Conservation (phyloP, 345 rosid genomes). For the Populus simonii region DNA sequence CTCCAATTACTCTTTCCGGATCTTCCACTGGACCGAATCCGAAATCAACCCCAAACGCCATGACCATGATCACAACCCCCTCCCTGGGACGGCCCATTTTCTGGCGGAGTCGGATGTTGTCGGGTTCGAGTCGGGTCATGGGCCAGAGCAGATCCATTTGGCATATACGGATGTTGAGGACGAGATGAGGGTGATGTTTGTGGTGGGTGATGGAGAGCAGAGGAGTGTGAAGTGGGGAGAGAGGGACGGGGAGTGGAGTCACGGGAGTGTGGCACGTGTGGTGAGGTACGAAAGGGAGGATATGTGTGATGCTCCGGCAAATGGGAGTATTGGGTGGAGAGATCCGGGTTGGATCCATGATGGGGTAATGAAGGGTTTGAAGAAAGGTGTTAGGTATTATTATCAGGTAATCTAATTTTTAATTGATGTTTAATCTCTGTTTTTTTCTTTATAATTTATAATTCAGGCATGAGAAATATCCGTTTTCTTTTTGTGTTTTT, state of each 20-base stretch:
- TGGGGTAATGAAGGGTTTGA: conserved; percentile 55
- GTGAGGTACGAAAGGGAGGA: conserved; percentile 70
- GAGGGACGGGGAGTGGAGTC: conserved; percentile 39
- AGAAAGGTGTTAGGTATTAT: conserved; percentile 57
- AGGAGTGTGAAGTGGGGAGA: conserved; percentile 66
- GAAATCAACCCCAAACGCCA: conserved; percentile 54
- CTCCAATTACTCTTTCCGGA: conserved; percentile 77
- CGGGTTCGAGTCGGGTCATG: conserved; percentile 36
- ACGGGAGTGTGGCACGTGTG: conserved; percentile 43
- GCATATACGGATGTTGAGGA: conserved; percentile 49
- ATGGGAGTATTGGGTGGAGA: conserved; percentile 73
- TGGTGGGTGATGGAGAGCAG: conserved; percentile 56
- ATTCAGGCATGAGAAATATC: no score
- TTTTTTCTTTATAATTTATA: background rate
- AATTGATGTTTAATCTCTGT: background rate
- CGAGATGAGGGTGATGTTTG: conserved; percentile 90
- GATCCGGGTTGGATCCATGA: conserved; percentile 92
- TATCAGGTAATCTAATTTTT: conserved; percentile 51
- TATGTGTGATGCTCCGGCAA: conserved; percentile 86
- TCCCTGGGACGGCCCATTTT: conserved; percentile 62
- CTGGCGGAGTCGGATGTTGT: conserved; percentile 49
- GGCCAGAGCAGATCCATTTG: conserved; percentile 85
- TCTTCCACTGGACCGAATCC: conserved; percentile 75
- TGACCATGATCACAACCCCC: conserved; percentile 82
- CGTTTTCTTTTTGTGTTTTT: no score